Conservation (phyloP, 2,329 filamentous ascomycete species). For the Tolypocladium pustulatum region DNA sequence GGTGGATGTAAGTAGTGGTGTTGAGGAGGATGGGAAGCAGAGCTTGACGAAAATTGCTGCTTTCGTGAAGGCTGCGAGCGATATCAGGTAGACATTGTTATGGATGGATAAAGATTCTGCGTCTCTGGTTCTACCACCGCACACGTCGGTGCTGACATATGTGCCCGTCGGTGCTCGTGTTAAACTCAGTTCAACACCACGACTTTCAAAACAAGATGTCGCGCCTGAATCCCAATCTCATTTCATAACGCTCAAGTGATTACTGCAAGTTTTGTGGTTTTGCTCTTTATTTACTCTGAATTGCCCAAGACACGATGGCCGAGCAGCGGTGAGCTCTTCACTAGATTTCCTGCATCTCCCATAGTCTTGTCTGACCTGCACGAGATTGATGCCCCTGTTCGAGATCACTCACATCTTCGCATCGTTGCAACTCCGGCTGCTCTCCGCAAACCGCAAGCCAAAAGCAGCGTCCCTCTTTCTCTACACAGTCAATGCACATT, state of each 20-base stretch:
- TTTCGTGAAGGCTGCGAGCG: conserved; percentile 70
- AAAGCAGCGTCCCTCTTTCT: not conserved
- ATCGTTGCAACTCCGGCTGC: not conserved
- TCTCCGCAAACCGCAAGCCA: not conserved
- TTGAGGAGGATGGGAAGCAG: conserved; percentile 76
- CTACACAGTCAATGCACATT: too few species aligned
- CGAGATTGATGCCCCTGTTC: not conserved
- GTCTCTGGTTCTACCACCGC: not conserved
- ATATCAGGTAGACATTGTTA: conserved; percentile 28
- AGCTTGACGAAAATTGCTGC: conserved; percentile 67
- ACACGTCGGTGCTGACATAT: too few species aligned
- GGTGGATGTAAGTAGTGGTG: conserved; percentile 90
- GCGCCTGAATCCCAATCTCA: not conserved
- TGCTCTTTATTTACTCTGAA: not conserved
- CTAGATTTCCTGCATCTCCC: not conserved
- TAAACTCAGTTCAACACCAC: not conserved
- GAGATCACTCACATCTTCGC: not conserved
- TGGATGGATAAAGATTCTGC: not conserved
- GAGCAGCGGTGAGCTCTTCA: not conserved
- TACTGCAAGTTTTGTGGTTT: not conserved
- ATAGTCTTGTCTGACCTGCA: not conserved
- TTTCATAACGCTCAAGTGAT: not conserved
- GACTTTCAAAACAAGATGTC: not conserved
- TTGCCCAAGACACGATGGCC: not conserved
- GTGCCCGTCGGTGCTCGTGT: not conserved